Percentiles rank a stretch among this genome's conserved stretches.
These are phyloP conservation scores for Corynascus novoguineensis DNA, from an alignment of 495 filamentous ascomycete genomes.

Conservation along the genomic window DNA sequence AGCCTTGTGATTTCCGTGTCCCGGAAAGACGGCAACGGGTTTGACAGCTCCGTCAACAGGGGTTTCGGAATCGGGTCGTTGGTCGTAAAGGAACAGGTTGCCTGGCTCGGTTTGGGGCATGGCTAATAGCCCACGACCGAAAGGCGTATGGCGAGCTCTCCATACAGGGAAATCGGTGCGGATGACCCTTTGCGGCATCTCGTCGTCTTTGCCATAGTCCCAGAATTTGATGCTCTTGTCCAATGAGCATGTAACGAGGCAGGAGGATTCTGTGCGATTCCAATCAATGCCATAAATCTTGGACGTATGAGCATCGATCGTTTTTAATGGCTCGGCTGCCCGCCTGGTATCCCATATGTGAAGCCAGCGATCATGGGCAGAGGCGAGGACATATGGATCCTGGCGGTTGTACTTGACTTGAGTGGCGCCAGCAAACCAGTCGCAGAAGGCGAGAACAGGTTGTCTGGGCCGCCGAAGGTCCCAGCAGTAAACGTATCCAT, in stretches of 20 bases:
- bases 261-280: constrained; percentile 68
- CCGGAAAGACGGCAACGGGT: constrained; percentile 69
- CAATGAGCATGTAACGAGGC: constrained; percentile 79
- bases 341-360: constrained; percentile 89
- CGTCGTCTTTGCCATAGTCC: constrained; percentile 64
- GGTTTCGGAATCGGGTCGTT: constrained; percentile 40
- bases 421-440: constrained; percentile 92
- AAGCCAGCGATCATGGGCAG: constrained; percentile 79
- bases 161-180: constrained; percentile 81
- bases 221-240: constrained; percentile 94
- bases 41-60: constrained; percentile 42
- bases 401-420: constrained; percentile 95
- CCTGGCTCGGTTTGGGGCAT: constrained; percentile 88
- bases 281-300: constrained; percentile 97
- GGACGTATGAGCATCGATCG: constrained; percentile 84
- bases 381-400: constrained; percentile 77
- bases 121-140: constrained; percentile 78
- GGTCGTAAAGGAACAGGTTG: constrained; percentile 80
- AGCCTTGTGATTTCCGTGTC: constrained; percentile 73
- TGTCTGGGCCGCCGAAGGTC: constrained; percentile 73
- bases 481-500: constrained; percentile 93
- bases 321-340: constrained; percentile 69
- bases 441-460: constrained; percentile 75
- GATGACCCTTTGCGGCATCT: constrained; percentile 67
- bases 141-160: constrained; percentile 91